Evolutionary conservation across 2,329 filamentous ascomycete genomes (phyloP), one percentile per base, ranked within the genome.

Genomic region (Neocatenulostroma microsporum): DNA sequence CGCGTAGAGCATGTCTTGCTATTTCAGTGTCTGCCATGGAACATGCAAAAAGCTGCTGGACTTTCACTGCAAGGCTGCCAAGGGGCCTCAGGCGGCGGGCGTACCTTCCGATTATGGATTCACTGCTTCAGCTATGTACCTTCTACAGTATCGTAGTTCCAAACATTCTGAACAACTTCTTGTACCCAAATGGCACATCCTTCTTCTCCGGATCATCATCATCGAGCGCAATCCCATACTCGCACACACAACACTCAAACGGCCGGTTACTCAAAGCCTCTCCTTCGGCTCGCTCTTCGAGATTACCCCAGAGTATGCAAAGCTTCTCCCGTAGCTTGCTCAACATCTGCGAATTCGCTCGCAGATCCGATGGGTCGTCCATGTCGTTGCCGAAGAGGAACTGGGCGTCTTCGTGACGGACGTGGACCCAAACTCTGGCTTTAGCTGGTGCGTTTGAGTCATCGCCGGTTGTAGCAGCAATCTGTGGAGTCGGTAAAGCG

Each of bases 291-390:
- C 19, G 85, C 55, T 94, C 85, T 54, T 88, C 79, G 1, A 95
- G 67, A 42, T 94, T 76, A 2, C 89, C 89, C 88, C 89, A 96
- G 2, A 95, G 67, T 23, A 76, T 64, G 55, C 81, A 89, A 37
- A 95, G 67, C 48, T 74, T 79, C 48, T 93, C 76, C 34, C 76
- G 73, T 4, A 95, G 62, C 5, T 57, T 44, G 3, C 50, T 55
- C 1, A 91, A 62, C 1, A 62, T 52, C 0, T 57, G 34, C 2
- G 60, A 49, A 29, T 82, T 63, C n/a, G 60, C 55, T 14, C 69
- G 71, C 21, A 94, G 68, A 57, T 66, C 78, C 68, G 76, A 62
- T 5, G 57, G 57, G 27, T 80, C 70, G 47, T 73, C 62, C 38
- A 76, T 56, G 30, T 66, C 62, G 40, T 74, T 60, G 25, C 68